Evolutionary conservation across 768 basidiomycete species (phyloP).

Genomic region (Phylloporus scabripes): DNA sequence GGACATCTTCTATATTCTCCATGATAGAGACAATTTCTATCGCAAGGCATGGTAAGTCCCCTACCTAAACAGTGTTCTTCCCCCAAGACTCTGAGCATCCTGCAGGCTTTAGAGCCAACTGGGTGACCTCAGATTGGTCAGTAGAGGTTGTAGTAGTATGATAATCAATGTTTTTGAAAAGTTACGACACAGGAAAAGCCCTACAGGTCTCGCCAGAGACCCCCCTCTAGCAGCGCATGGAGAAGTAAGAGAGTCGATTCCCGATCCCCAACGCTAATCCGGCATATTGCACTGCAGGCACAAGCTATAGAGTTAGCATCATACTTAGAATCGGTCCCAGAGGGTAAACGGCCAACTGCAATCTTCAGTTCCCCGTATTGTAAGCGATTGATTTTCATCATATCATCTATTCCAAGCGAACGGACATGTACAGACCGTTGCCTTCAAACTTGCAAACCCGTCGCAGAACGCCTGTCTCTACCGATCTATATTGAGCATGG

Average conservation of each 20-base stretch:
- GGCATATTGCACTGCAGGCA: slow-evolving; percentile 31
- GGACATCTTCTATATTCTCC: neutral
- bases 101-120: slow-evolving; percentile 71
- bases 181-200: slow-evolving; percentile 44
- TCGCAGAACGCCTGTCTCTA: slow-evolving; percentile 52
- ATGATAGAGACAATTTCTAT: slow-evolving; percentile 42
- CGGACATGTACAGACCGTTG: slow-evolving; percentile 60
- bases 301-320: slow-evolving; percentile 72
- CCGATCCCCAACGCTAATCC: neutral
- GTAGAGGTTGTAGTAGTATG: slow-evolving; percentile 11
- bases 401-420: neutral
- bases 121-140: slow-evolving; percentile 63
- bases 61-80: neutral
- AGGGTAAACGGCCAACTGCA: slow-evolving; percentile 62
- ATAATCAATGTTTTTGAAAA: slow-evolving; percentile 1
- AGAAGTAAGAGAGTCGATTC: slow-evolving; percentile 38
- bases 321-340: slow-evolving; percentile 59
- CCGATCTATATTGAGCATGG: slow-evolving; percentile 82
- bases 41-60: slow-evolving; percentile 35
- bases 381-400: slow-evolving; percentile 27
- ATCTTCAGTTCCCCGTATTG: slow-evolving; percentile 87
- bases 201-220: slow-evolving; percentile 65
- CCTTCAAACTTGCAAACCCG: slow-evolving; percentile 70
- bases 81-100: neutral
- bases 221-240: slow-evolving; percentile 70